Base-by-base conservation (phyloP, 2,329 filamentous ascomycete genomes). In the Colletotrichum lupini region DNA sequence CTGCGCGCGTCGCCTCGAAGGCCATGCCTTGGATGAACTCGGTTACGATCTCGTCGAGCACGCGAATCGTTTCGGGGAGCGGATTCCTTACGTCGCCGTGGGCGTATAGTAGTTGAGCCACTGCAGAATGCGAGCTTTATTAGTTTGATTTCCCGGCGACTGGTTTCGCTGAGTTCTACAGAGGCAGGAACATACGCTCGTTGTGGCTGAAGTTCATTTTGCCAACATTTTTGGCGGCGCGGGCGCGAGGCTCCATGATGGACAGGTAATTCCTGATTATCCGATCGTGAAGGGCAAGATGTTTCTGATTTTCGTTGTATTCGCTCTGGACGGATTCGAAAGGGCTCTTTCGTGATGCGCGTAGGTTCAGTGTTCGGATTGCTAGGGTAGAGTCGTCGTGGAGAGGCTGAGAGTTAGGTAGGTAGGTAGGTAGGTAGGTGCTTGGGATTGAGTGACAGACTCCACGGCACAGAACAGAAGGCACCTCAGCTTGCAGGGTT, bases 1-100 rank as follows among this genome's bases (percentile, higher is more conserved):
- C 97, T 66, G 93, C 92, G 57, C 94, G 91, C 5, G 95, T 94
- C 4, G 97, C 96, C 80, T 95, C 93, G 85, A 97, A 97, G 83
- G 94, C 96, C 67, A 97, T 92, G 82, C 97, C 95, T 81, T 97
- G 95, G 81, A 98, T 94, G 87, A 97, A 98, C 86, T 98, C 97
- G 75, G 95, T 98, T 74, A 98, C 91, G 77, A 98, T 96, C 85
- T 98, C 95, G 86, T 98, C 97, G 63, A 98, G 92, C 64, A 96
- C 90, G 74, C 93, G 92, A 73, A 98, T 89, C 11, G 95, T 98
- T 80, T 95, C 91, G 22, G 94, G 92, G 30, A 98, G 92, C 1
- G 95, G 94, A 68, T 93, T 88, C 72, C 89, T 87, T 69, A 93
- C 90, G 83, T 97, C 95, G 81, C 95, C 95, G 81, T 94, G 93